Evolutionary conservation across 768 basidiomycete genomes (phyloP).

Genomic region (Gymnopilus dilepis): DNA sequence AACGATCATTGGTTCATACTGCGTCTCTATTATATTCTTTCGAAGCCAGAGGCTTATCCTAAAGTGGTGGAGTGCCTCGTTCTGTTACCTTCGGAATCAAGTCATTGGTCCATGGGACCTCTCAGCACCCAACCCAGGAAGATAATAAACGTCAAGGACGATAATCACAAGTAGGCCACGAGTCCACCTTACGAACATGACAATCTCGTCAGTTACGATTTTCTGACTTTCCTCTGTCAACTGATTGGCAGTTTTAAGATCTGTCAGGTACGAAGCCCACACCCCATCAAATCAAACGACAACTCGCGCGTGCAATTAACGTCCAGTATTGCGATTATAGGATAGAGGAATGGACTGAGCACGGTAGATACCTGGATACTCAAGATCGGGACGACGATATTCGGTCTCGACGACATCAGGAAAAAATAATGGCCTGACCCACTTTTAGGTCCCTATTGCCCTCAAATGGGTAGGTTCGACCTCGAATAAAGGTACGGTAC

Average conservation of each 20-base stretch:
- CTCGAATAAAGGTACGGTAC: conserved; percentile 1
- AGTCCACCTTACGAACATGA: not conserved
- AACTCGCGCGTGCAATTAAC: not conserved
- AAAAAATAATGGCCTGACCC: not conserved
- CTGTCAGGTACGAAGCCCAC: not conserved
- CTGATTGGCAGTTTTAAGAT: not conserved
- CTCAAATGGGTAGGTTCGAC: not conserved
- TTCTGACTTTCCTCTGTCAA: not conserved
- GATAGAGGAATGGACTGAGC: not conserved
- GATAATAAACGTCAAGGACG: not conserved
- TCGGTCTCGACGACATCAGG: not conserved
- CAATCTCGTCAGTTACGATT: conserved; percentile 1
- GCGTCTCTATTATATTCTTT: not conserved
- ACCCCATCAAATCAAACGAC: not conserved
- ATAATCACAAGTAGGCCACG: not conserved
- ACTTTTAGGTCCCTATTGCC: not conserved
- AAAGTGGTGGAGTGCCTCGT: not conserved
- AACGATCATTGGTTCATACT: too few relatives aligned
- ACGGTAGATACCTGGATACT: not conserved
- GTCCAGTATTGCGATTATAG: not conserved
- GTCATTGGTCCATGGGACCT: not conserved
- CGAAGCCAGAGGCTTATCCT: not conserved
- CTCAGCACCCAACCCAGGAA: not conserved
- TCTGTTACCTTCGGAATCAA: not conserved
- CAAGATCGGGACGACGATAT: not conserved